Base-by-base conservation (phyloP, 306 rosid genomes). In the Cicer cuneatum region DNA sequence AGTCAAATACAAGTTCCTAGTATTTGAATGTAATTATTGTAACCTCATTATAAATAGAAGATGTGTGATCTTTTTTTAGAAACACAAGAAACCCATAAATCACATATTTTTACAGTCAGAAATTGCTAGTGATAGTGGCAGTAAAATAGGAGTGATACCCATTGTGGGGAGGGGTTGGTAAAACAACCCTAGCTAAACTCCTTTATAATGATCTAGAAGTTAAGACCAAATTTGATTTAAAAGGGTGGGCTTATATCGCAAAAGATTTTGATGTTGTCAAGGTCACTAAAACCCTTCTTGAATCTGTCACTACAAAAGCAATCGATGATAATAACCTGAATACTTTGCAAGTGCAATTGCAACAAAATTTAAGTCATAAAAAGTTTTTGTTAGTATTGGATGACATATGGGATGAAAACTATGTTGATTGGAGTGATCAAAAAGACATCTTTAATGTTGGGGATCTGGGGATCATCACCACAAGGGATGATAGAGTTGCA, bases 331-430 rank as follows among this genome's bases (percentile, higher is more conserved):
- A 63, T 75, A 78, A 81, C 68, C 72, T 42, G 76, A 54, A 69
- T 16, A n/a, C 0, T 24, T 21, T 46, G 0, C 72, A 67, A 80
- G 81, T 80, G 43, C 19, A 81, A 64, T 49, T 69, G 46, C 60
- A 14, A 59, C 35, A 77, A 40, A 63, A 61, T 5, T 51, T 86
- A 61, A 42, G 8, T 4, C 64, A 74, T 3, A 83, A 38, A 70
- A 73, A 67, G 15, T 80, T 76, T 76, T 64, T 86, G 74, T 73
- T 83, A 35, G 83, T 83, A n/a, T 59, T 86, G 38, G 89, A 85
- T 64, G 85, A 85, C 45, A 65, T 82, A 69, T 85, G 89, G 87
- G 47, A 35, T 47, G 77, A 64, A 41, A 80, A 71, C 65, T 80
- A 74, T 59, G 48, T 38, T 46, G 74, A 69, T 7, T 85, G 87